A percentile compares a stretch with the other conserved stretches of the same genome.
Evolutionary conservation across 176 grass and related monocot genomes (phyloP).

Genomic region (barley (Hordeum vulgare)): MorexV3_pseudomolecules_assembly NC_058523.1:67922347-67922846

Average conservation of each 20-base stretch:
- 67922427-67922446: background rate
- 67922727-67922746: background rate
- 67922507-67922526: background rate
- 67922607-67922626: background rate
- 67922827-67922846: background rate
- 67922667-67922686: background rate
- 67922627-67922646: background rate
- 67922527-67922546: background rate
- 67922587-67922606: background rate
- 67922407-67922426: background rate
- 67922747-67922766: background rate
- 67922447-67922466: background rate
- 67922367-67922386: background rate
- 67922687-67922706: background rate
- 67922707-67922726: background rate
- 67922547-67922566: background rate
- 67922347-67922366: no score
- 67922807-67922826: background rate
- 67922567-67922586: background rate
- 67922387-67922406: background rate
- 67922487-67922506: background rate
- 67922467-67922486: background rate
- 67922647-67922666: background rate
- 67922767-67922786: no score
- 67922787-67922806: background rate